Conservation (phyloP, 148 eudicot species). For the Chenopodium suecicum region DNA sequence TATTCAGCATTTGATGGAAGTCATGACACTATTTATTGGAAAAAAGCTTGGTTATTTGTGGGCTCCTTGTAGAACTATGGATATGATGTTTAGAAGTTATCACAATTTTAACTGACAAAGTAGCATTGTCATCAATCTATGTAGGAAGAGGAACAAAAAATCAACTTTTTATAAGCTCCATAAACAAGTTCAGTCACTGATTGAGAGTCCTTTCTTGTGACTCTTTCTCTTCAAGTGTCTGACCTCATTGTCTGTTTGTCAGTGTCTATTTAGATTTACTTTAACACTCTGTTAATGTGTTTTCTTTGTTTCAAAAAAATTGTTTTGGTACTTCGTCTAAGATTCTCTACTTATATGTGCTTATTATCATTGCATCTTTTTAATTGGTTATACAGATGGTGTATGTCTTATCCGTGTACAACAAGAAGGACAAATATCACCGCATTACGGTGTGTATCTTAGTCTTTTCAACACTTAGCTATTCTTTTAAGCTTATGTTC, state of each 20-base stretch:
- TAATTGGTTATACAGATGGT: slow-evolving; percentile 71
- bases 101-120: background rate
- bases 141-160: background rate
- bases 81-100: too few relatives aligned
- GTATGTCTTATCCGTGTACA: slow-evolving; percentile 91
- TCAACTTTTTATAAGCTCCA: background rate
- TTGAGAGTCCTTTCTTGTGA: background rate
- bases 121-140: background rate
- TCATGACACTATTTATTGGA: background rate
- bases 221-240: background rate
- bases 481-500: slow-evolving; percentile 1
- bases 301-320: background rate
- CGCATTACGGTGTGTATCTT: slow-evolving; percentile 69
- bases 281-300: background rate
- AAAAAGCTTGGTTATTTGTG: background rate
- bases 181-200: background rate
- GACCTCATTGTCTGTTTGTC: background rate
- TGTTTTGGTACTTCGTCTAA: background rate
- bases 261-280: background rate
- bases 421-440: slow-evolving; percentile 91
- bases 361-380: background rate
- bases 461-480: slow-evolving; percentile 16
- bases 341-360: background rate
- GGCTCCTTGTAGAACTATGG: background rate
- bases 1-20: background rate